Percentiles rank a stretch among this genome's conserved stretches.
These are phyloP conservation scores for Grigorovia humatica DNA, from an alignment of 805 yeast species.

Conservation along the genomic window DNA sequence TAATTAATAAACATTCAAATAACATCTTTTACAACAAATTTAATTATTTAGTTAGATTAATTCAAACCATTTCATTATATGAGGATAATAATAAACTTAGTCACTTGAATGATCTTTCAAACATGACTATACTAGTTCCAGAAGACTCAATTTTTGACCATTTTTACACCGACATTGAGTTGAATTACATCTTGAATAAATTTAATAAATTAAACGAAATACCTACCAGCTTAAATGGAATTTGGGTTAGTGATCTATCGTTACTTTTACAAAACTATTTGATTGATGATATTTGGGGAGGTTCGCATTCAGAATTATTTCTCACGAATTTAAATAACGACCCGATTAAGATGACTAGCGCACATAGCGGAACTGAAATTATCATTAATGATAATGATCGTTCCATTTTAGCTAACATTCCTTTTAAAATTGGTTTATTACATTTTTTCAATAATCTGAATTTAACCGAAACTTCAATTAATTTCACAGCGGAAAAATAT, in stretches of 20 bases:
- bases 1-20: not conserved
- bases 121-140: constrained; percentile 39
- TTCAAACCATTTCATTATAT: not conserved
- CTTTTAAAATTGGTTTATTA: constrained; percentile 39
- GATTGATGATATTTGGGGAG: constrained; percentile 37
- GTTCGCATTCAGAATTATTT: constrained; percentile 16
- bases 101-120: constrained; percentile 1
- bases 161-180: constrained; percentile 33
- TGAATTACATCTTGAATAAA: constrained; percentile 32
- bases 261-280: constrained; percentile 25
- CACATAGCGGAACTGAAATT: constrained; percentile 30
- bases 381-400: constrained; percentile 26
- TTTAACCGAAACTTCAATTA: constrained; percentile 13
- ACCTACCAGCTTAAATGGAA: no score
- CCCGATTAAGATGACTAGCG: constrained; percentile 10
- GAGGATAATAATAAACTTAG: not conserved
- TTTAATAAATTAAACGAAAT: constrained; percentile 5
- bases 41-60: not conserved
- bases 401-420: constrained; percentile 31
- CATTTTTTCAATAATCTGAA: constrained; percentile 34
- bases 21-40: not conserved
- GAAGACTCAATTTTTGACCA: constrained; percentile 30
- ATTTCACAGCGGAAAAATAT: constrained; percentile 46
- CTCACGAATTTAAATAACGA: not conserved
- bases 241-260: constrained; percentile 16